phyloP scores from a whole-genome alignment of 306 rosid genomes.

The Oemleria cerasiformis region DNA sequence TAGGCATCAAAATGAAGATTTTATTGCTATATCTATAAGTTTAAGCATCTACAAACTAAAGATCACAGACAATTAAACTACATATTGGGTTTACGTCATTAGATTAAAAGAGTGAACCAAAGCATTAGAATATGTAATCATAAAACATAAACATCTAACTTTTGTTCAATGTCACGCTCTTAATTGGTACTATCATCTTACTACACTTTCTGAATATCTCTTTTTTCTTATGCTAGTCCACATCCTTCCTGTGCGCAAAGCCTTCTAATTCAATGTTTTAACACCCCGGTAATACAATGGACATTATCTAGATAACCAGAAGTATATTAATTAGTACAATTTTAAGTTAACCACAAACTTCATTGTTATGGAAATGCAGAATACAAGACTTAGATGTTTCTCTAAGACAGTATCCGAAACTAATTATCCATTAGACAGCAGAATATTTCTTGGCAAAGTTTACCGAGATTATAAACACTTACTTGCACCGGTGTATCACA shows the following conservation, averaged over 20 bases:
- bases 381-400: neutral
- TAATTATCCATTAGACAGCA: neutral
- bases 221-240: neutral
- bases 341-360: neutral
- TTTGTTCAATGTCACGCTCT: neutral
- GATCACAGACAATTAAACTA: neutral
- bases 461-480: constrained; percentile 26
- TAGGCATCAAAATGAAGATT: neutral
- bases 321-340: neutral
- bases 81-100: neutral
- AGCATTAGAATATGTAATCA: neutral
- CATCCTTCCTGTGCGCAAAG: neutral
- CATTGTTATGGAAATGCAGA: neutral
- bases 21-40: neutral
- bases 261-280: neutral
- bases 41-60: neutral
- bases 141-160: neutral
- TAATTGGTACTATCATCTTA: neutral
- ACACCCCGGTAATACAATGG: neutral
- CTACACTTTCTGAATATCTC: neutral
- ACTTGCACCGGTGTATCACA: constrained; percentile 76
- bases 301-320: neutral
- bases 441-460: constrained; percentile 7
- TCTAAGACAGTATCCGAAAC: neutral
- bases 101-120: neutral